phyloP scores from a whole-genome alignment of 257 asterid genomes.

The Salvia miltiorrhiza region DNA sequence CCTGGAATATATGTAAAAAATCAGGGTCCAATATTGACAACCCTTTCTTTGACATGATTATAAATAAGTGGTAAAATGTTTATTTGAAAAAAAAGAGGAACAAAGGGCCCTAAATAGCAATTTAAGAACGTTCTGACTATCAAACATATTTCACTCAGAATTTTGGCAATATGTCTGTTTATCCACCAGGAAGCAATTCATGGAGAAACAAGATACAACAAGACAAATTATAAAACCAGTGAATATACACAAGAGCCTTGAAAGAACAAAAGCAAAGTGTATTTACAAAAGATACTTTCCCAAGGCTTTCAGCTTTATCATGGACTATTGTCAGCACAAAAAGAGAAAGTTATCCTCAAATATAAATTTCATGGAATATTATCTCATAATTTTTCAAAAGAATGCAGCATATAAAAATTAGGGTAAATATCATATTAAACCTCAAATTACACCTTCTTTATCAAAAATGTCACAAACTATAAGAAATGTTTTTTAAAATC shows the following conservation, averaged over 20 bases:
- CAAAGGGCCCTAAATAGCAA: neutral
- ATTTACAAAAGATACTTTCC: no score
- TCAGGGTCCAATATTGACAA: constrained; percentile 11
- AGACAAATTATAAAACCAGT: constrained; percentile 7
- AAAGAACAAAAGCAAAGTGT: neutral
- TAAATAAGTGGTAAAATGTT: neutral
- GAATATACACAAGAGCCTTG: constrained; percentile 4
- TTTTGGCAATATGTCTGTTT: neutral
- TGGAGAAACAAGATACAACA: neutral
- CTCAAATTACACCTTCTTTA: no score
- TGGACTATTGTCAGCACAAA: neutral
- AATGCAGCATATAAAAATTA: no score
- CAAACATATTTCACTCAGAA: neutral
- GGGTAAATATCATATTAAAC: no score
- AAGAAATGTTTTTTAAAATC: no score
- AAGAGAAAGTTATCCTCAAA: neutral
- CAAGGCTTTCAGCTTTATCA: neutral
- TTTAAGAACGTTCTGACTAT: neutral
- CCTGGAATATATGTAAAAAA: constrained; percentile 32
- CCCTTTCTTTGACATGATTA: constrained; percentile 13
- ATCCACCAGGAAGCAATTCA: constrained; percentile 4
- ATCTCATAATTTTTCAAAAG: neutral
- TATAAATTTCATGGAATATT: neutral
- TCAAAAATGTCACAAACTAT: no score
- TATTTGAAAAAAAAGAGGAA: neutral